phyloP scores from a whole-genome alignment of 78 protist genomes.

The Dictyostelium firmibasis region DNA sequence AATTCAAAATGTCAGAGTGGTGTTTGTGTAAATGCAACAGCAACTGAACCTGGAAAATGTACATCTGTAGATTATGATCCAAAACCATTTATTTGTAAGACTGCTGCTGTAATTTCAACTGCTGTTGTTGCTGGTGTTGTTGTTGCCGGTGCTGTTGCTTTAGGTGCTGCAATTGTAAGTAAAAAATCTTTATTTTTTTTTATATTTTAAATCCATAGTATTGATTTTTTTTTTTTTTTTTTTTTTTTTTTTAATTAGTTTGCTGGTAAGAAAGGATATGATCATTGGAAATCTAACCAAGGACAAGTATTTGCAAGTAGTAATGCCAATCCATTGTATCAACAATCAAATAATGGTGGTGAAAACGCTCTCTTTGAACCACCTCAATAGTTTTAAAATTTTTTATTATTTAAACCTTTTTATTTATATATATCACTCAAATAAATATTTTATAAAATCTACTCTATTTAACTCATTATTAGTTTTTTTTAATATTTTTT shows the following conservation, averaged over 20 bases:
- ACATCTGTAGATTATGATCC: conserved; percentile 7
- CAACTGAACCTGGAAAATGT: neutral
- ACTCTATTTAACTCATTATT: too few species aligned
- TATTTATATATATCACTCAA: too few species aligned
- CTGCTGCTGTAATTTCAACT: conserved; percentile 3
- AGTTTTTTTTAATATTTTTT: too few species aligned
- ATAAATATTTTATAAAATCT: too few species aligned
- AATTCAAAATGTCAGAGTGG: conserved; percentile 26
- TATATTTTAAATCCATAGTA: too few species aligned
- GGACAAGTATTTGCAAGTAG: neutral
- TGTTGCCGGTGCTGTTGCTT: conserved; percentile 32
- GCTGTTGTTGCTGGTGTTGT: conserved; percentile 37
- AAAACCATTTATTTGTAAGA: conserved; percentile 11
- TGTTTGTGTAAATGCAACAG: conserved; percentile 9
- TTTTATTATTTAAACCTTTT: too few species aligned
- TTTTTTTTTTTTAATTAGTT: neutral
- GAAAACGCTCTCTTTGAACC: conserved; percentile 15
- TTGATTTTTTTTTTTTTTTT: too few species aligned
- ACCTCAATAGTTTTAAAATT: neutral
- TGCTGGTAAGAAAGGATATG: conserved; percentile 59
- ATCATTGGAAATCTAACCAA: conserved; percentile 9
- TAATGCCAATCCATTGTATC: conserved; percentile 31
- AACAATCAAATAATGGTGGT: neutral
- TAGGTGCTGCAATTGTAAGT: neutral
- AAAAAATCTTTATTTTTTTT: too few species aligned